A percentile compares a stretch with the other conserved stretches of the same genome.
Conservation (phyloP, 2,329 filamentous ascomycete genomes). For the Claviceps humidiphila region DNA sequence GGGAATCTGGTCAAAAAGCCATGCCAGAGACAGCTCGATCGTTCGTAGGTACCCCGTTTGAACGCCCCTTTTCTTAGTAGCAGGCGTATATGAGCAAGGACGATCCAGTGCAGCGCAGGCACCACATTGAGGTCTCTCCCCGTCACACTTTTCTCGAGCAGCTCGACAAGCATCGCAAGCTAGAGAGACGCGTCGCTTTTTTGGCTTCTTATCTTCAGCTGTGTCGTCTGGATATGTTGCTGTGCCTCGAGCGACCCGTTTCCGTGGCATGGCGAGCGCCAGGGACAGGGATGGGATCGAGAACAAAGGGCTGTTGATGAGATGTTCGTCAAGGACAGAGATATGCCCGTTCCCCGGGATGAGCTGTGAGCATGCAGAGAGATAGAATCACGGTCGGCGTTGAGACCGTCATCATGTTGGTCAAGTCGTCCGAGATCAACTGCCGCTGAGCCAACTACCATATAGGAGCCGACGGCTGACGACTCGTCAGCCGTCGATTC, state of each 20-base stretch:
- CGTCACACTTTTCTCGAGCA: conserved; percentile 61
- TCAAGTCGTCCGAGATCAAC: too few species aligned
- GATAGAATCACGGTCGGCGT: not conserved
- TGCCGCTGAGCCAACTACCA: too few species aligned
- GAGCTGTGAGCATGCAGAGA: not conserved
- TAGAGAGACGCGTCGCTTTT: conserved; percentile 52
- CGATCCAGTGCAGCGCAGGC: conserved; percentile 52
- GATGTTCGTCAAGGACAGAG: not conserved
- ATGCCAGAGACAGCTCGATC: conserved; percentile 54
- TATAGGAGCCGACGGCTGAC: too few species aligned
- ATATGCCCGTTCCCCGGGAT: not conserved
- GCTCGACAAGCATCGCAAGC: conserved; percentile 57
- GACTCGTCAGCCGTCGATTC: not conserved
- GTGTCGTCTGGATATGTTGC: not conserved
- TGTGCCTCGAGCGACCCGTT: conserved; percentile 17
- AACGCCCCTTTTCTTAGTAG: conserved; percentile 63
- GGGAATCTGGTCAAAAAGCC: conserved; percentile 49
- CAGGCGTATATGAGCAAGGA: conserved; percentile 57
- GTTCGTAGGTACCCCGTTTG: conserved; percentile 70
- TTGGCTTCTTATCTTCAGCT: conserved; percentile 16
- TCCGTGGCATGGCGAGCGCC: conserved; percentile 24
- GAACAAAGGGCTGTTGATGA: not conserved
- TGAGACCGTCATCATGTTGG: not conserved
- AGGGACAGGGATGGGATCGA: not conserved
- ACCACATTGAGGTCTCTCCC: conserved; percentile 50